Evolutionary conservation across 805 yeast species (phyloP).

Genomic region (Naumovozyma dairenensis): DNA sequence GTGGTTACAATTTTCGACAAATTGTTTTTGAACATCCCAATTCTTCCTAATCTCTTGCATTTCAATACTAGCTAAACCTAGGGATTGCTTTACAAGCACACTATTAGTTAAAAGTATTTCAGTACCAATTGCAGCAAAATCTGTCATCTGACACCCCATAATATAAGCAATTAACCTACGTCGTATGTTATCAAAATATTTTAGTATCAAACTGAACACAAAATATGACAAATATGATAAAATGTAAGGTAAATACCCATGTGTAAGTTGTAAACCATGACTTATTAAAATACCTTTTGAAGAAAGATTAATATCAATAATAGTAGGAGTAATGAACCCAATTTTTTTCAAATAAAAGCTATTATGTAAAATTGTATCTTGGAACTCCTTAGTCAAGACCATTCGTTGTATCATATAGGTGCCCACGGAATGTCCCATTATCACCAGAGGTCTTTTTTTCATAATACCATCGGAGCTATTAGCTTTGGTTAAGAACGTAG

Average conservation of each 20-base stretch:
- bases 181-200: too few relatives aligned
- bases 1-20: constrained; percentile 27
- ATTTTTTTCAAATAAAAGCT: constrained; percentile 31
- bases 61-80: constrained; percentile 51
- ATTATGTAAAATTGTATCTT: too few relatives aligned
- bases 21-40: constrained; percentile 41
- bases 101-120: constrained; percentile 34
- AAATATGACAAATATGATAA: constrained; percentile 24
- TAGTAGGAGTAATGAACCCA: constrained; percentile 64
- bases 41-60: constrained; percentile 43
- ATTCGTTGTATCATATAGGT: constrained; percentile 52
- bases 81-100: constrained; percentile 41
- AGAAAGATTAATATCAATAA: constrained; percentile 46
- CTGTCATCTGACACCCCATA: constrained; percentile 20
- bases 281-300: constrained; percentile 31
- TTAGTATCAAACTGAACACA: constrained; percentile 17
- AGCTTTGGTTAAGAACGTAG: constrained; percentile 21
- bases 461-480: too few relatives aligned
- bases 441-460: constrained; percentile 13
- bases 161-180: constrained; percentile 19
- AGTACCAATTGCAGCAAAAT: constrained; percentile 32
- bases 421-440: constrained; percentile 69
- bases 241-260: constrained; percentile 22
- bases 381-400: too few relatives aligned
- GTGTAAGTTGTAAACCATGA: constrained; percentile 16